phyloP scores from a whole-genome alignment of 108 stramenopile genomes.

The Poteriospumella lacustris region DNA sequence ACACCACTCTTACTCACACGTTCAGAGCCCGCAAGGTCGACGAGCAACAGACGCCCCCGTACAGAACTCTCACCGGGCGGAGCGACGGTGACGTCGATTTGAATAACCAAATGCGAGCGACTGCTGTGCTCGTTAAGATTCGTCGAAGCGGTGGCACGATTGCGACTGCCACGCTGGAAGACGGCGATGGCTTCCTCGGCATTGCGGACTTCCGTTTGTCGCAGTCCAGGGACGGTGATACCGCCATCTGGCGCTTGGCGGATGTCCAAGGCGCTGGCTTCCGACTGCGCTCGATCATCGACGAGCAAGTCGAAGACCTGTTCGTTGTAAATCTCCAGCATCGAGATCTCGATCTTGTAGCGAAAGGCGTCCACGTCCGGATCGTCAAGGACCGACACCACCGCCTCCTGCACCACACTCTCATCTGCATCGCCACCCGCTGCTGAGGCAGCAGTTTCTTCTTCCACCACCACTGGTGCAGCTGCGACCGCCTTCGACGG shows the following conservation, averaged over 20 bases:
- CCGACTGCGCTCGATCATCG: neutral
- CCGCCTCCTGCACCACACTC: too few relatives aligned
- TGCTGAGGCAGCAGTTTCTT: too few relatives aligned
- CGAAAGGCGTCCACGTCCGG: conserved; percentile 19
- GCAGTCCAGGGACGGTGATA: conserved; percentile 17
- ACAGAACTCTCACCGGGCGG: neutral
- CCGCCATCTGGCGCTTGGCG: conserved; percentile 34
- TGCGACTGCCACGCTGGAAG: neutral
- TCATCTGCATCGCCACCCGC: too few relatives aligned
- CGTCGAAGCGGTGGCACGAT: conserved; percentile 42
- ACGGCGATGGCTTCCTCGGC: neutral
- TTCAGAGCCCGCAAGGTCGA: conserved; percentile 52
- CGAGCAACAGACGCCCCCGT: conserved; percentile 36
- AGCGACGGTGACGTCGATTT: conserved; percentile 36
- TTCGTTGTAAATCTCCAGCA: conserved; percentile 97
- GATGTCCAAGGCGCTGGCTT: conserved; percentile 34
- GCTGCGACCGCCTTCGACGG: too few relatives aligned
- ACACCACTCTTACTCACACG: conserved; percentile 47
- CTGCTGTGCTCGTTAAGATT: conserved; percentile 44
- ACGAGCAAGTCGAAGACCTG: conserved; percentile 77
- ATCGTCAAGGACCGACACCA: neutral
- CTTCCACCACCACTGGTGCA: too few relatives aligned
- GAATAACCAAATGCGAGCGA: conserved; percentile 42
- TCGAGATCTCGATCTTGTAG: conserved; percentile 56
- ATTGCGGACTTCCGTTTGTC: neutral